Percentiles rank a stretch among this genome's conserved stretches.
Conservation (phyloP, 148 eudicot species). For the Linanthus parryae region DNA sequence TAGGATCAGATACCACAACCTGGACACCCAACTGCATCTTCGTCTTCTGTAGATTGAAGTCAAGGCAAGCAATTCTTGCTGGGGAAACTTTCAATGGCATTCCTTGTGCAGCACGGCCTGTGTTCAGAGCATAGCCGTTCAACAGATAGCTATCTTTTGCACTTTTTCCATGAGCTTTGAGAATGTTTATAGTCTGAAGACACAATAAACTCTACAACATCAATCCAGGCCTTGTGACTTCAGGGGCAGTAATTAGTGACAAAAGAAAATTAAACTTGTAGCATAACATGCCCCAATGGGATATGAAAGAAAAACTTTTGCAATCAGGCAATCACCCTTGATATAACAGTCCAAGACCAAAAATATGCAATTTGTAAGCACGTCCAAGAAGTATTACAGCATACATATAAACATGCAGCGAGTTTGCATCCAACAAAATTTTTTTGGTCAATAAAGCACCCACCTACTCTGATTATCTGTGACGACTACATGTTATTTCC, state of each 20-base stretch:
- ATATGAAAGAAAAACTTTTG: too few species aligned
- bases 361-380: too few species aligned
- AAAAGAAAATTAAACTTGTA: background rate
- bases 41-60: slow-evolving; percentile 91
- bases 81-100: slow-evolving; percentile 93
- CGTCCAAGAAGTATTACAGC: too few species aligned
- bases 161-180: slow-evolving; percentile 96
- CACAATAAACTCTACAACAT: slow-evolving; percentile 10
- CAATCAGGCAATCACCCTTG: too few species aligned
- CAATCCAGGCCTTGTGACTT: slow-evolving; percentile 5
- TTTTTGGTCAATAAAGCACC: too few species aligned
- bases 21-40: slow-evolving; percentile 99
- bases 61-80: slow-evolving; percentile 93
- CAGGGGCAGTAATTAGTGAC: background rate
- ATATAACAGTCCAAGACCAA: too few species aligned
- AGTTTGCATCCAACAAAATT: too few species aligned
- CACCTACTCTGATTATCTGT: too few species aligned
- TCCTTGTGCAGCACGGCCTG: slow-evolving; percentile 99
- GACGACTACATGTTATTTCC: too few species aligned
- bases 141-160: slow-evolving; percentile 85
- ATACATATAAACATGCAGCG: too few species aligned
- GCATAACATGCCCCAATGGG: too few species aligned
- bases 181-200: slow-evolving; percentile 73
- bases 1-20: slow-evolving; percentile 86
- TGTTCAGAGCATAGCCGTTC: slow-evolving; percentile 97